These are phyloP conservation scores for Gracilariopsis chorda DNA, from an alignment of 23 red algal species.

Conservation along the genomic window DNA sequence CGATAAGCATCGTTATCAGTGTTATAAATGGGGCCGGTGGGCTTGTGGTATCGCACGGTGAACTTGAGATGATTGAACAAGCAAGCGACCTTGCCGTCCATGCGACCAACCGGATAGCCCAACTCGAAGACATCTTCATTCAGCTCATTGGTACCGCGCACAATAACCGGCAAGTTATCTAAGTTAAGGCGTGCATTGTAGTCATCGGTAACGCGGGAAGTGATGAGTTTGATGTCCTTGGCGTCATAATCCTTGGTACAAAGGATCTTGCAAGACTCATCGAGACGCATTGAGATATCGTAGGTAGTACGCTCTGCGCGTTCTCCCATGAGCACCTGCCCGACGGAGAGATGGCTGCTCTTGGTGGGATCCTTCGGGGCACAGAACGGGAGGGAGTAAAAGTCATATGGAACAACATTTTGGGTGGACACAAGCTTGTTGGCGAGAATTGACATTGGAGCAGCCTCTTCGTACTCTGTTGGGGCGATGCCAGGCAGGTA, in stretches of 20 bases:
- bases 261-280: slow-evolving; percentile 82
- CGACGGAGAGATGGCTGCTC: slow-evolving; percentile 59
- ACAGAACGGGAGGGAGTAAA: slow-evolving; percentile 91
- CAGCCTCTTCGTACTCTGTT: slow-evolving; percentile 83
- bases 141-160: slow-evolving; percentile 38
- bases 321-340: slow-evolving; percentile 89
- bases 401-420: slow-evolving; percentile 87
- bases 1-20: slow-evolving; percentile 44
- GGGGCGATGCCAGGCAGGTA: slow-evolving; percentile 94
- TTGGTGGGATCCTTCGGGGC: slow-evolving; percentile 26
- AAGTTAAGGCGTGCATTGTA: slow-evolving; percentile 82
- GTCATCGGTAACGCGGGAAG: slow-evolving; percentile 66
- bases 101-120: slow-evolving; percentile 77
- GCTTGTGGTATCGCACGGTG: slow-evolving; percentile 83
- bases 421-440: slow-evolving; percentile 80
- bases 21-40: slow-evolving; percentile 29
- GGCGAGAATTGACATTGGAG: slow-evolving; percentile 64
- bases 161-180: slow-evolving; percentile 93
- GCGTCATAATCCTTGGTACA: slow-evolving; percentile 67
- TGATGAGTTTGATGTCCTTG: slow-evolving; percentile 58
- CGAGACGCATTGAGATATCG: slow-evolving; percentile 73
- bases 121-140: slow-evolving; percentile 74
- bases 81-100: slow-evolving; percentile 41
- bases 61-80: slow-evolving; percentile 93
- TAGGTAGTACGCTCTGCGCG: slow-evolving; percentile 77